Evolutionary conservation across 2,329 filamentous ascomycete species (phyloP), one percentile per base, ranked within the genome.

Genomic region (Alternaria metachromatica): DNA sequence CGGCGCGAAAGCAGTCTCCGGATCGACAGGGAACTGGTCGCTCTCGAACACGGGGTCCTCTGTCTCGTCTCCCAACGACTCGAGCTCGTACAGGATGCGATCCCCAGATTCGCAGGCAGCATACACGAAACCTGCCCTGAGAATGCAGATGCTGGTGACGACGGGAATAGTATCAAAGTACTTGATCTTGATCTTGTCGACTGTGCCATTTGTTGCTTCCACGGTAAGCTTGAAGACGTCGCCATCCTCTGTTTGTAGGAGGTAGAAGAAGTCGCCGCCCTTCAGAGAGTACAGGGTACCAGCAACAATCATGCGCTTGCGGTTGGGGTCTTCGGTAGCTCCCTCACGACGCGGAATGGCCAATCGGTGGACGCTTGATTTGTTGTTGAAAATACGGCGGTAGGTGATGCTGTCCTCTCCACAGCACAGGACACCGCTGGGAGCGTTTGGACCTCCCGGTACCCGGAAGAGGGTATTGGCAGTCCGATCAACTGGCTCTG

Each of bases 241-340:
- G n/a, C 96, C 96, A 78, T 99, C 96, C 62, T 99, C 96, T 0
- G 92, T 94, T 78, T 99, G 96, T 1, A 99, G 83, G 3, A 99
- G 87, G 78, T 98, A 97, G 84, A 99, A 99, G 83, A 99, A 99
- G 49, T 79, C 75, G 2, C 94, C 94, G 26, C 94, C 94, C 74
- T 96, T 95, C 78, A 97, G 90, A 80, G 96, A 97, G 82, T 99
- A 96, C 89, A 98, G 95, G n/a, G 97, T 94, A 54, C 96, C 96
- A 3, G 92, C 88, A 2, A 95, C 90, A 63, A 99, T 96, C 30
- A 85, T 89, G 26, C 96, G 90, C 80, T 97, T 97, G 63, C 96
- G 88, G 64, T 94, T 90, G 0, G 95, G 94, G 76, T 99, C 94
- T 79, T 99, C 96, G 0, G 93, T 96, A 9, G 93, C 89, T 45